These are phyloP conservation scores for Nicotiana tabacum DNA, from an alignment of 257 asterid genomes.

Conservation along the genomic window DNA sequence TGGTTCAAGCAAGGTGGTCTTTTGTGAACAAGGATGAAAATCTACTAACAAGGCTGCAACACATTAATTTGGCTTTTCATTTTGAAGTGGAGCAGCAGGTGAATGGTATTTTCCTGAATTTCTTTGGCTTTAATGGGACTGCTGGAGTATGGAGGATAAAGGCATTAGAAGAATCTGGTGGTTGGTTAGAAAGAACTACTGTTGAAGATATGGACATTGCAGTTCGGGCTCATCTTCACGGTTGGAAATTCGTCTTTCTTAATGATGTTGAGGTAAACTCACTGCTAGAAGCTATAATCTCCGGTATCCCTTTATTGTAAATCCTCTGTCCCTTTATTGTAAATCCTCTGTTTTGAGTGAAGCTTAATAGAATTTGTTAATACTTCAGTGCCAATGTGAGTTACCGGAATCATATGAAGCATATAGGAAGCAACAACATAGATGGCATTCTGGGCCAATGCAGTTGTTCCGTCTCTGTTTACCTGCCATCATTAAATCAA, in stretches of 20 bases:
- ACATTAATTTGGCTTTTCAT: constrained; percentile 85
- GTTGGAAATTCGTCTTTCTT: constrained; percentile 89
- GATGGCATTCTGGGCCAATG: constrained; percentile 99
- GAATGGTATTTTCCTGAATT: constrained; percentile 74
- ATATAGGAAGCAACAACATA: constrained; percentile 86
- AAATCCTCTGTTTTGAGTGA: constrained; percentile 5
- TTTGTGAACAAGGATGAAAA: constrained; percentile 96
- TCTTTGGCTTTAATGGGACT: constrained; percentile 95
- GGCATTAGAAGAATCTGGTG: constrained; percentile 93
- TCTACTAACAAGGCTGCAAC: constrained; percentile 77
- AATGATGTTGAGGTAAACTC: constrained; percentile 82
- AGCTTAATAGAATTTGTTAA: background rate
- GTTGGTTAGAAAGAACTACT: constrained; percentile 94
- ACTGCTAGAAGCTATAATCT: background rate
- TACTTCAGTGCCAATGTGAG: constrained; percentile 84
- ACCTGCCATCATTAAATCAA: constrained; percentile 65
- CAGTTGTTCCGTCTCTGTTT: constrained; percentile 90
- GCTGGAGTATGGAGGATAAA: constrained; percentile 98
- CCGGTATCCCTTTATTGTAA: background rate
- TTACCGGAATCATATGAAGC: constrained; percentile 97
- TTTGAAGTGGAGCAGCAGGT: constrained; percentile 98
- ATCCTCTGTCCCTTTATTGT: background rate
- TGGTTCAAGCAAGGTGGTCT: constrained; percentile 98
- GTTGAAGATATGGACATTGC: constrained; percentile 99
- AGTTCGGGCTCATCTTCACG: constrained; percentile 95